Evolutionary conservation across 176 grass and related monocot species (phyloP).

Genomic region (Typha latifolia): DNA sequence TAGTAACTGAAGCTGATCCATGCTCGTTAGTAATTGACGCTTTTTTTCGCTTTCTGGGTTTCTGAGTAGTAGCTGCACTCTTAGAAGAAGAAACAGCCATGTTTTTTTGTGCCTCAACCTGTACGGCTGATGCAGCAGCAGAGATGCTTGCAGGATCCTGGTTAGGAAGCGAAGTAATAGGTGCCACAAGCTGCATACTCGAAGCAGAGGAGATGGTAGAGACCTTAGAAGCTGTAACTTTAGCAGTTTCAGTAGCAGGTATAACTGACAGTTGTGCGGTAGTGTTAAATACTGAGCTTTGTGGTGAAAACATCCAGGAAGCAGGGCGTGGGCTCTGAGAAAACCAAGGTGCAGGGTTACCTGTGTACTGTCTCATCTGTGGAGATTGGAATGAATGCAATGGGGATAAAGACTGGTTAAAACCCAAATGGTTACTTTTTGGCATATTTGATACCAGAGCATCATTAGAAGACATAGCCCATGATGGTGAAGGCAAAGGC

Average conservation of each 20-base stretch:
- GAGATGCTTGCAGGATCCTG: constrained; percentile 26
- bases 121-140: constrained; percentile 28
- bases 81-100: constrained; percentile 40
- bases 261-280: constrained; percentile 31
- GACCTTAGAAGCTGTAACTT: constrained; percentile 45
- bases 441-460: constrained; percentile 44
- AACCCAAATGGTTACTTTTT: constrained; percentile 64
- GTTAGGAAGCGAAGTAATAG: constrained; percentile 33
- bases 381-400: constrained; percentile 51
- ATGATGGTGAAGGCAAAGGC: constrained; percentile 38
- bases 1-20: constrained; percentile 34
- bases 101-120: constrained; percentile 48
- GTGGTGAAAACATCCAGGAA: constrained; percentile 53
- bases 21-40: constrained; percentile 41
- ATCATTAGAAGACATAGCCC: constrained; percentile 29
- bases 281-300: constrained; percentile 76
- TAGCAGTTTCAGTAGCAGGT: constrained; percentile 43
- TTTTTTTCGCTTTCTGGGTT: constrained; percentile 97
- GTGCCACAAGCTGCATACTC: constrained; percentile 23
- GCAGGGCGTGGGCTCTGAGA: constrained; percentile 39
- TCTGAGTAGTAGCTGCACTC: constrained; percentile 38
- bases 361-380: constrained; percentile 44
- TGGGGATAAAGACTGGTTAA: constrained; percentile 65
- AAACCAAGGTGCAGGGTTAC: constrained; percentile 46
- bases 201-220: constrained; percentile 35